Evolutionary conservation across 2,329 filamentous ascomycete genomes (phyloP), one percentile per base, ranked within the genome.

Genomic region (Colletotrichum tropicicola): DNA sequence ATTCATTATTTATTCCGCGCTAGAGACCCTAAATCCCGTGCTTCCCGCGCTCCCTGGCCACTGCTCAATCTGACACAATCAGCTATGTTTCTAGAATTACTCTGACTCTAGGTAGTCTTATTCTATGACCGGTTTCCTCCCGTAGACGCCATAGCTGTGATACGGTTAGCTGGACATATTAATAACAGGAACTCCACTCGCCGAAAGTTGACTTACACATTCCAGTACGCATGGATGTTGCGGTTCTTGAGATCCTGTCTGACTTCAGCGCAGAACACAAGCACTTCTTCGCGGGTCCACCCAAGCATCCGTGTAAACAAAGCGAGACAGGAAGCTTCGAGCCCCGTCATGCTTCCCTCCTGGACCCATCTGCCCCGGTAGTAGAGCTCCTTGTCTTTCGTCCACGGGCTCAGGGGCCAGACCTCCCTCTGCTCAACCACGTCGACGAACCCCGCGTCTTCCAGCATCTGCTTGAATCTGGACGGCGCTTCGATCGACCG

Each of bases 391-490:
- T 77, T 53, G 52, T 77, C 73, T 41, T 71, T 71, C 25, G 77
- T 73, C 78, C 77, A 80, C 6, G 69, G 72, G 68, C 82, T 84
- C 28, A 78, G 78, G 0, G 85, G 85, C 74, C 84, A 81, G 72
- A 80, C 83, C 68, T 78, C 82, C 17, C 81, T 70, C 2, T 78
- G 73, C 70, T 86, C 81, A 0, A 74, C 73, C 0, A 89, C 81
- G 58, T 87, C 79, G 56, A 79, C 75, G 67, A 89, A 88, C 1
- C 87, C 87, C 0, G 81, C 83, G 17, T 83, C 81, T 10, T 75
- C 72, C 70, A 88, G 77, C 55, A 80, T 78, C 41, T 76, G 72
- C 6, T 44, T 43, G 56, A 27, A 48, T n/a, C 17, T 78, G 63
- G 0, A 77, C 78, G 19, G 70, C 76, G 58, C 85, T 82, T 70